Conservation (phyloP, 768 basidiomycete genomes). For the Lyophyllum semitale region DNA sequence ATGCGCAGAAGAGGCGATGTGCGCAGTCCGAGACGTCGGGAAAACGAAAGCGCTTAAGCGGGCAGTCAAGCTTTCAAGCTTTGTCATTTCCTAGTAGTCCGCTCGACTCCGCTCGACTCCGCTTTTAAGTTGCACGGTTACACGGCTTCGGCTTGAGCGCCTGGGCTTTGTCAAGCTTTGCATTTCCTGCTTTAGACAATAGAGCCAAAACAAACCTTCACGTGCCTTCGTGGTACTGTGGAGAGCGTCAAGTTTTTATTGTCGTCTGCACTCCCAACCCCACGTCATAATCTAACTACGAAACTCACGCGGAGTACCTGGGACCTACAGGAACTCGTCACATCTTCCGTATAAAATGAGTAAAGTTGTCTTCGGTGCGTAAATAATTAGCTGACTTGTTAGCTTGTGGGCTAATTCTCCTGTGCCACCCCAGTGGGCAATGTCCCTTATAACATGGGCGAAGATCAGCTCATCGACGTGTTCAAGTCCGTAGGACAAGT, state of each 20-base stretch:
- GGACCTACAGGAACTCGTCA: background rate
- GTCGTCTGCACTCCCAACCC: background rate
- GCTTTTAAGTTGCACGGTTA: too few relatives aligned
- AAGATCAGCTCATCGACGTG: conserved; percentile 85
- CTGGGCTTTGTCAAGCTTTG: background rate
- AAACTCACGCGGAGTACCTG: background rate
- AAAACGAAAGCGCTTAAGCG: too few relatives aligned
- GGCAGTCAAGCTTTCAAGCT: too few relatives aligned
- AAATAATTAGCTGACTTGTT: background rate
- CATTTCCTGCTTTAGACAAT: background rate
- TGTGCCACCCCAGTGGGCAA: conserved; percentile 65
- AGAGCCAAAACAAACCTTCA: background rate
- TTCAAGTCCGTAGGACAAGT: conserved; percentile 90
- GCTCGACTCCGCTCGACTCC: too few relatives aligned
- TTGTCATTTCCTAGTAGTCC: too few relatives aligned
- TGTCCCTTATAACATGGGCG: conserved; percentile 89
- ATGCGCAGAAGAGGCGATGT: too few relatives aligned
- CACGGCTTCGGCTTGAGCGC: too few relatives aligned
- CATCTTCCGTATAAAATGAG: conserved; percentile 43
- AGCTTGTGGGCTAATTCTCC: background rate
- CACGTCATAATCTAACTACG: background rate
- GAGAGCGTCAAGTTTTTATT: background rate
- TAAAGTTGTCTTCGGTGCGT: conserved; percentile 73
- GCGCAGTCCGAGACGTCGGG: too few relatives aligned
- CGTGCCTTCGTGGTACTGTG: background rate